Percentiles rank a stretch among this genome's conserved stretches.
Conservation (phyloP, 192 early-diverging fungal species). For the Rhizoclosmatium globosum region DNA sequence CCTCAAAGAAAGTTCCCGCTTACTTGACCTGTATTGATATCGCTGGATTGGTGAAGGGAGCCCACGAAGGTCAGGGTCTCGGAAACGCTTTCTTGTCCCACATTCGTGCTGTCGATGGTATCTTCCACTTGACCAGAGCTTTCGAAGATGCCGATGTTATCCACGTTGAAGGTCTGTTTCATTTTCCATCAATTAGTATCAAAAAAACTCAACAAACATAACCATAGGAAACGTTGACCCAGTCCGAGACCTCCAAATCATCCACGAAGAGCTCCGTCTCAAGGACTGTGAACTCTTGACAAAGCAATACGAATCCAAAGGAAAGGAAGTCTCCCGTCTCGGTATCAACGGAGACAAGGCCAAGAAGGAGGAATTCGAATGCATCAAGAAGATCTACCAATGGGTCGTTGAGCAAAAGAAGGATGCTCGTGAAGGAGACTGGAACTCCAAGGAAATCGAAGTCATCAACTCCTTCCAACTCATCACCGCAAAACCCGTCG, state of each 20-base stretch:
- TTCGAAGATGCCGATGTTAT: conserved; percentile 95
- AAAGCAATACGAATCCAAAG: conserved; percentile 75
- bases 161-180: conserved; percentile 65
- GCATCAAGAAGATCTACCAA: conserved; percentile 77
- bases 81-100: conserved; percentile 97
- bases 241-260: conserved; percentile 90
- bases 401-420: conserved; percentile 79
- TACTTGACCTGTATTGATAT: conserved; percentile 96
- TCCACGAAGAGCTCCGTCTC: conserved; percentile 92
- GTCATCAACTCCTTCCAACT: conserved; percentile 87
- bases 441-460: conserved; percentile 92
- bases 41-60: conserved; percentile 94
- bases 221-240: conserved; percentile 76
- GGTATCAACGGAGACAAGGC: conserved; percentile 87
- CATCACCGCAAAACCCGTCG: conserved; percentile 96
- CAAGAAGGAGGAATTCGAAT: conserved; percentile 86
- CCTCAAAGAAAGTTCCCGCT: conserved; percentile 68
- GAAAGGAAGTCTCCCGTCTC: conserved; percentile 71
- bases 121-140: conserved; percentile 68
- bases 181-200: background rate
- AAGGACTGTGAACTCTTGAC: conserved; percentile 84
- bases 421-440: conserved; percentile 88
- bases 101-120: conserved; percentile 71
- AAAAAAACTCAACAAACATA: too few species aligned
- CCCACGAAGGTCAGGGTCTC: conserved; percentile 59